Evolutionary conservation across 495 filamentous ascomycete species (phyloP).

Genomic region (Xylaria palmicola): DNA sequence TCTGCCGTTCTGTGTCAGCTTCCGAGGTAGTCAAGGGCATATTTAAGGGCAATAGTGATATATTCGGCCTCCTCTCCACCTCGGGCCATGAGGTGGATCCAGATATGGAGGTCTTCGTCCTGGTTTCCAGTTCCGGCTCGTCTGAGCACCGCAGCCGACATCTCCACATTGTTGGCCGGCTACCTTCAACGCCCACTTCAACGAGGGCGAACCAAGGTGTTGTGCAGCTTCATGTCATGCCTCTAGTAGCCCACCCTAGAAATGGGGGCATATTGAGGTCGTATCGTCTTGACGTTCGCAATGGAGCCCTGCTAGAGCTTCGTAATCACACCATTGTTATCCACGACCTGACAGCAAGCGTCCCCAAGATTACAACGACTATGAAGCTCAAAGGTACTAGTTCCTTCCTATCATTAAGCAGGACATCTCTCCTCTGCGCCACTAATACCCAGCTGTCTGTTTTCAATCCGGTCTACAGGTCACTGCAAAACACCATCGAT

Average conservation of each 20-base stretch:
- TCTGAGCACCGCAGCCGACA: constrained; percentile 27
- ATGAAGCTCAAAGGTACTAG: constrained; percentile 35
- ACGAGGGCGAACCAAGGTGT: constrained; percentile 23
- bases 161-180: constrained; percentile 46
- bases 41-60: constrained; percentile 39
- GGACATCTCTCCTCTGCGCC: constrained; percentile 48
- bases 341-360: constrained; percentile 51
- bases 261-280: constrained; percentile 4
- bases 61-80: constrained; percentile 36
- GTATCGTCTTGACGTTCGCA: constrained; percentile 55
- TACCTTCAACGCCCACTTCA: constrained; percentile 27
- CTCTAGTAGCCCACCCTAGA: constrained; percentile 11
- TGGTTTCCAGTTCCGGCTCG: constrained; percentile 35
- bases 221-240: constrained; percentile 27
- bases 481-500: constrained; percentile 56
- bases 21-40: constrained; percentile 46
- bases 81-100: constrained; percentile 28
- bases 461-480: constrained; percentile 66
- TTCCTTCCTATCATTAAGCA: constrained; percentile 55
- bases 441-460: constrained; percentile 45
- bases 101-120: constrained; percentile 45
- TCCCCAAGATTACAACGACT: constrained; percentile 44
- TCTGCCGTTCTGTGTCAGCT: constrained; percentile 34
- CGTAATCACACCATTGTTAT: constrained; percentile 40
- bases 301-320: constrained; percentile 56